phyloP scores from a whole-genome alignment of 805 yeast species.

The Kregervanrija fluxuum region DNA sequence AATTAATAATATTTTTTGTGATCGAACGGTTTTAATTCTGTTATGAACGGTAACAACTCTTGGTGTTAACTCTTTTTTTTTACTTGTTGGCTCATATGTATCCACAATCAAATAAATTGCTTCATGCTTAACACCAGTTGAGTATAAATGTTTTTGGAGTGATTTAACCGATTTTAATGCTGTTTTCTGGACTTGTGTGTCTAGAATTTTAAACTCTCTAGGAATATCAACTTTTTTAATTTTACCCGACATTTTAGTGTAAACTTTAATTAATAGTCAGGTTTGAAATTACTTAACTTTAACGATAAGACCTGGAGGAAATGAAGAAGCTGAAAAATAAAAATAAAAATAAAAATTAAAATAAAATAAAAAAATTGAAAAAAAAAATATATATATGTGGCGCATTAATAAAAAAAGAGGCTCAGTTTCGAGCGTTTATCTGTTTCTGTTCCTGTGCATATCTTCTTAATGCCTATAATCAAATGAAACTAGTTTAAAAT shows the following conservation, averaged over 20 bases:
- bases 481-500: too few species aligned
- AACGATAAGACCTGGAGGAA: too few species aligned
- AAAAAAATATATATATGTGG: too few species aligned
- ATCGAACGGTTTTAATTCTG: constrained; percentile 41
- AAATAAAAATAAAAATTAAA: too few species aligned
- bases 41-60: constrained; percentile 52
- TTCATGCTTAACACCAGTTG: constrained; percentile 18
- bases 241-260: neutral
- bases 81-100: constrained; percentile 37
- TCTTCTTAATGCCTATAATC: too few species aligned
- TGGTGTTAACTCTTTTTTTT: constrained; percentile 43
- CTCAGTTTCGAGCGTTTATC: too few species aligned
- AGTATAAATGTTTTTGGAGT: constrained; percentile 24
- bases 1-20: constrained; percentile 48
- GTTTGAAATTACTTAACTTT: too few species aligned
- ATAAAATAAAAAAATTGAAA: too few species aligned
- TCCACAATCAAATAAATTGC: constrained; percentile 39
- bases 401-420: too few species aligned
- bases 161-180: constrained; percentile 23
- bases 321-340: too few species aligned
- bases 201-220: constrained; percentile 10
- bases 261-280: too few species aligned
- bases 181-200: constrained; percentile 9
- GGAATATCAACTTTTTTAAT: neutral
- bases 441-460: too few species aligned